Conservation (phyloP, 2,329 filamentous ascomycete species). For the Aureobasidium vineae region DNA sequence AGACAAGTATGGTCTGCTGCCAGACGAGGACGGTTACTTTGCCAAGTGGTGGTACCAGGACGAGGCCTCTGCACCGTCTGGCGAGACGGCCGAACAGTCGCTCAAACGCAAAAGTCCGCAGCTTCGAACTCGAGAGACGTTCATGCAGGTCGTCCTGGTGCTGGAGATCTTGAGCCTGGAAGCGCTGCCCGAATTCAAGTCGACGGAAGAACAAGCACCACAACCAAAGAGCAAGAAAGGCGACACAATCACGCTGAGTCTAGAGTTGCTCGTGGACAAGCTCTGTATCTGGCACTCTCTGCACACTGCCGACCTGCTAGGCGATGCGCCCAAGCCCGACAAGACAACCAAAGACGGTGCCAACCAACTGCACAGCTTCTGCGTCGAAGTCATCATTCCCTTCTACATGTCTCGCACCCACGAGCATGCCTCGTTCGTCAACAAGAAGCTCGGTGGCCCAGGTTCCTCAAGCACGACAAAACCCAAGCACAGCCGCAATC, state of each 20-base stretch:
- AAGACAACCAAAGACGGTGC: slow-evolving; percentile 32
- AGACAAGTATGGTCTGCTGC: slow-evolving; percentile 67
- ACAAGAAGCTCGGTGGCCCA: slow-evolving; percentile 73
- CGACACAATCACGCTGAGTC: slow-evolving; percentile 62
- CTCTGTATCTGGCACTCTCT: slow-evolving; percentile 83
- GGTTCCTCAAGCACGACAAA: slow-evolving; percentile 58
- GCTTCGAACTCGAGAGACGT: slow-evolving; percentile 71
- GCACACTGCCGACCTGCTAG: slow-evolving; percentile 52
- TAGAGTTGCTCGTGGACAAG: slow-evolving; percentile 73
- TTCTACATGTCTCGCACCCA: slow-evolving; percentile 79
- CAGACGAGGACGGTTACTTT: slow-evolving; percentile 63
- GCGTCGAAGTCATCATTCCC: slow-evolving; percentile 74
- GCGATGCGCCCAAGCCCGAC: slow-evolving; percentile 27
- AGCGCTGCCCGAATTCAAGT: slow-evolving; percentile 36
- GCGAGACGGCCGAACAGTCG: slow-evolving; percentile 49
- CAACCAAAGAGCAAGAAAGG: slow-evolving; percentile 55
- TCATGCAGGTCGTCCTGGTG: slow-evolving; percentile 76
- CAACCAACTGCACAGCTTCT: slow-evolving; percentile 73
- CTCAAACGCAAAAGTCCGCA: slow-evolving; percentile 58
- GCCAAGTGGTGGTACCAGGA: slow-evolving; percentile 67
- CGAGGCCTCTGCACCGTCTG: slow-evolving; percentile 46
- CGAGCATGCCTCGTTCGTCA: slow-evolving; percentile 66
- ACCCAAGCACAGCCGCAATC: slow-evolving; percentile 38
- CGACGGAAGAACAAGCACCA: not conserved
- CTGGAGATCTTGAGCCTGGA: slow-evolving; percentile 74